These are phyloP conservation scores for Backusella luteola DNA, from an alignment of 192 early-diverging fungal genomes.

Conservation along the genomic window DNA sequence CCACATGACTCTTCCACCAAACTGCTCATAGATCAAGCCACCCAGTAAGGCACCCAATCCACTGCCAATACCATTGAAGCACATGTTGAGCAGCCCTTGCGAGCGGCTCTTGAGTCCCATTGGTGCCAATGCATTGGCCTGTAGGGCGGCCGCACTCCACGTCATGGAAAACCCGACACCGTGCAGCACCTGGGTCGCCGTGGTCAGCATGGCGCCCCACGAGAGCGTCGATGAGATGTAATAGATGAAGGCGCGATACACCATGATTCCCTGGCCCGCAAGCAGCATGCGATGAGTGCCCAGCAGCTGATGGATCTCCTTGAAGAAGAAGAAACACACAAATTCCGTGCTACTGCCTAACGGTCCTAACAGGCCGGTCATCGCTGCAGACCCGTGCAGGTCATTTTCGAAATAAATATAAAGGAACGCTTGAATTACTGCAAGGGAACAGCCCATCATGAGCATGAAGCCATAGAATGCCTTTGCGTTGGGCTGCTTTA, in stretches of 20 bases:
- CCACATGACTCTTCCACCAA: conserved; percentile 21
- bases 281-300: not conserved
- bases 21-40: conserved; percentile 19
- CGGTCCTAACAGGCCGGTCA: conserved; percentile 18
- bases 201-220: conserved; percentile 14
- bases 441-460: conserved; percentile 13
- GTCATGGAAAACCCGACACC: conserved; percentile 18
- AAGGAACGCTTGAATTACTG: conserved; percentile 17
- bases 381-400: conserved; percentile 10
- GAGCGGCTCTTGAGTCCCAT: not conserved
- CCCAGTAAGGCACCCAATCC: conserved; percentile 18
- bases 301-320: conserved; percentile 1
- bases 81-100: conserved; percentile 22
- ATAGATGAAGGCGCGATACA: not conserved
- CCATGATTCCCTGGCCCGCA: not conserved
- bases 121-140: conserved; percentile 24
- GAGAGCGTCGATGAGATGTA: not conserved
- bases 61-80: conserved; percentile 26
- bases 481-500: not conserved
- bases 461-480: conserved; percentile 14
- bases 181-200: conserved; percentile 14
- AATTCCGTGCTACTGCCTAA: conserved; percentile 19
- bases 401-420: conserved; percentile 26
- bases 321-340: conserved; percentile 16
- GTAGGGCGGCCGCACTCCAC: conserved; percentile 25